phyloP scores from a whole-genome alignment of 768 basidiomycete species.

The Hypholoma fasciculare region DNA sequence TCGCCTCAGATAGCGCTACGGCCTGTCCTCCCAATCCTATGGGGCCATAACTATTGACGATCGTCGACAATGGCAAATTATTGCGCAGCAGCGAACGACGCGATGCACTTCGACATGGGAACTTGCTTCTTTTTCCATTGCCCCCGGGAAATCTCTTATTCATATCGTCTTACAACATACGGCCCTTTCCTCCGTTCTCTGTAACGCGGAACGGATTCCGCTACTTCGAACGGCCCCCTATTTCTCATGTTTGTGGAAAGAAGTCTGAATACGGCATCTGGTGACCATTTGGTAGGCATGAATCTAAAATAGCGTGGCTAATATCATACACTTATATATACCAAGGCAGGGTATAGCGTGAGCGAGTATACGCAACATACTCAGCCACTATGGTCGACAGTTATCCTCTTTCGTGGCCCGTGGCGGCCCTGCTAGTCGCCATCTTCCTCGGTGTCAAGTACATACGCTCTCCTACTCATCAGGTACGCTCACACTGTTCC shows the following conservation, averaged over 20 bases:
- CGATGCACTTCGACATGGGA: too few species aligned
- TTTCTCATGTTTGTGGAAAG: not conserved
- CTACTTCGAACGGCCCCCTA: not conserved
- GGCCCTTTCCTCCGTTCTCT: not conserved
- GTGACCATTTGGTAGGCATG: not conserved
- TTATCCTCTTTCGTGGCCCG: not conserved
- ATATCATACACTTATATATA: not conserved
- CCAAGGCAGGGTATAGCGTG: not conserved
- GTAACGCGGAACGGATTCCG: not conserved
- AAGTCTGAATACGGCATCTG: not conserved
- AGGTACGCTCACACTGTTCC: not conserved
- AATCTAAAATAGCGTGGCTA: not conserved
- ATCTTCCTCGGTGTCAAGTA: not conserved
- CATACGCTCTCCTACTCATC: constrained; percentile 5
- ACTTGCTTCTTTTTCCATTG: too few species aligned
- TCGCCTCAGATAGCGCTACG: too few species aligned
- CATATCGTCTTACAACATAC: not conserved
- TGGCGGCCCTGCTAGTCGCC: not conserved
- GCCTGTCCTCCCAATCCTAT: too few species aligned
- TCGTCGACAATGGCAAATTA: too few species aligned
- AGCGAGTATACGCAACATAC: not conserved
- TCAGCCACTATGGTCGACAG: not conserved
- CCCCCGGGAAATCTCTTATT: not conserved
- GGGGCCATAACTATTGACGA: too few species aligned
- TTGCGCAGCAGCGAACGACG: too few species aligned